A percentile compares a stretch with the other conserved stretches of the same genome.
Evolutionary conservation across 1,284 basidiomycete genomes (phyloP).

Genomic region (Pseudozyma hubeiensis): DNA sequence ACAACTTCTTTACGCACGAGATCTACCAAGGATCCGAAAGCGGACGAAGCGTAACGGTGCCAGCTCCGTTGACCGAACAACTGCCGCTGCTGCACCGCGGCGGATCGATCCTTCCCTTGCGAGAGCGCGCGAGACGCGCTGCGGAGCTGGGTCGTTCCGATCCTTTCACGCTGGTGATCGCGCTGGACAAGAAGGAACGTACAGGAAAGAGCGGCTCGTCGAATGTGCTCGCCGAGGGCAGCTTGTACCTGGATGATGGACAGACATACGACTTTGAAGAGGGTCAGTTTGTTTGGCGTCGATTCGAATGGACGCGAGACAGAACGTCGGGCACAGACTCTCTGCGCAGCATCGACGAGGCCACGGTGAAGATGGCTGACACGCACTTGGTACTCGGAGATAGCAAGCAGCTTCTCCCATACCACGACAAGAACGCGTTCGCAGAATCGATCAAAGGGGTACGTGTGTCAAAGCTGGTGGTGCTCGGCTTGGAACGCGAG

Average conservation of each 20-base stretch:
- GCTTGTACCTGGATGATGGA: conserved; percentile 96
- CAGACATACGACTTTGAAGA: conserved; percentile 81
- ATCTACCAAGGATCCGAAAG: conserved; percentile 76
- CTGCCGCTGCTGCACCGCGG: conserved; percentile 90
- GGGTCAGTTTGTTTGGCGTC: conserved; percentile 79
- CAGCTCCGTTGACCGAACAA: conserved; percentile 72
- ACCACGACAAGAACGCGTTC: conserved; percentile 49
- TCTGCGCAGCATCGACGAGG: conserved; percentile 44
- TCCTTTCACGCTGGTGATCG: conserved; percentile 90
- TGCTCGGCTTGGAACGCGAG: conserved; percentile 58
- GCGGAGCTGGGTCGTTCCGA: conserved; percentile 89
- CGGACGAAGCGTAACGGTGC: conserved; percentile 77
- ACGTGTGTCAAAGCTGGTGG: conserved; percentile 63
- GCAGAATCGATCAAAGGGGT: conserved; percentile 53
- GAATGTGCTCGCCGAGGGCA: conserved; percentile 75
- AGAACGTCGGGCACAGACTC: conserved; percentile 19
- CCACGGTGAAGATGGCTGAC: conserved; percentile 21
- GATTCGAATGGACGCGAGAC: conserved; percentile 48
- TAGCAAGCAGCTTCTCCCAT: conserved; percentile 39
- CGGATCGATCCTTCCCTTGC: conserved; percentile 87
- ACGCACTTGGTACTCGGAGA: conserved; percentile 31
- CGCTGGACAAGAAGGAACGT: conserved; percentile 74
- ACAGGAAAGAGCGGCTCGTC: conserved; percentile 18
- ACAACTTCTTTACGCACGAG: conserved; percentile 81
- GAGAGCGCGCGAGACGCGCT: conserved; percentile 86